These are phyloP conservation scores for Fonsecaea monophora DNA, from an alignment of 2,329 filamentous ascomycete species.

Conservation along the genomic window DNA sequence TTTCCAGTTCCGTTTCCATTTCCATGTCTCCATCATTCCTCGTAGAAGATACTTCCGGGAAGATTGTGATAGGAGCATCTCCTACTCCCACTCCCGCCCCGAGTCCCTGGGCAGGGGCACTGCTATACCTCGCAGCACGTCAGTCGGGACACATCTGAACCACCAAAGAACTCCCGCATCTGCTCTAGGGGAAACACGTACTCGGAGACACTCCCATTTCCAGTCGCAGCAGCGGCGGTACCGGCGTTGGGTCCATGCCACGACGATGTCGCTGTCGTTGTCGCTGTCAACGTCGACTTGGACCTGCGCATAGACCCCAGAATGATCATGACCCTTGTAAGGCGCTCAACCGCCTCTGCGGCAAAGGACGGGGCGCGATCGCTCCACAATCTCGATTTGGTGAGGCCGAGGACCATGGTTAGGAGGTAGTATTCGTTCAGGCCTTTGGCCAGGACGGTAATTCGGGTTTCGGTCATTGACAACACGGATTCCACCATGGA, in stretches of 20 bases:
- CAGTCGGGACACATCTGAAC: too few species aligned
- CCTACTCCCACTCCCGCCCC: not conserved
- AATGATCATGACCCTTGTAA: constrained; percentile 14
- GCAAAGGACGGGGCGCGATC: constrained; percentile 31
- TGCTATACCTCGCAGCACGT: too few species aligned
- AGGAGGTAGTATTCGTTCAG: constrained; percentile 47
- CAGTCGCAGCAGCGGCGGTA: too few species aligned
- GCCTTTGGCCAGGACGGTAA: constrained; percentile 45
- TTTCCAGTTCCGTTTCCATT: too few species aligned
- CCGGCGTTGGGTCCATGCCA: too few species aligned
- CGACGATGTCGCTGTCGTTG: too few species aligned
- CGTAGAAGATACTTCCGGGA: not conserved
- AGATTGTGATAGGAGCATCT: not conserved
- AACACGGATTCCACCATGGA: constrained; percentile 26
- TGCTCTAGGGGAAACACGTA: not conserved
- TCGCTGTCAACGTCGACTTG: too few species aligned
- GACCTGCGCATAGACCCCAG: constrained; percentile 6
- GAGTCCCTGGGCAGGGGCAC: too few species aligned
- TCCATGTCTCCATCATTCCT: not conserved
- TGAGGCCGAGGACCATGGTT: constrained; percentile 43
- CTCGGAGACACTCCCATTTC: not conserved
- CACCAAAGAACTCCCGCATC: too few species aligned
- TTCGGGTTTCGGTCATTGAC: constrained; percentile 44
- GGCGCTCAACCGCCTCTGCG: constrained; percentile 40
- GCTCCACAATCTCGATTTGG: constrained; percentile 40